Base-by-base conservation (phyloP, 2,329 filamentous ascomycete species). In the Stachybotrys elegans region DNA sequence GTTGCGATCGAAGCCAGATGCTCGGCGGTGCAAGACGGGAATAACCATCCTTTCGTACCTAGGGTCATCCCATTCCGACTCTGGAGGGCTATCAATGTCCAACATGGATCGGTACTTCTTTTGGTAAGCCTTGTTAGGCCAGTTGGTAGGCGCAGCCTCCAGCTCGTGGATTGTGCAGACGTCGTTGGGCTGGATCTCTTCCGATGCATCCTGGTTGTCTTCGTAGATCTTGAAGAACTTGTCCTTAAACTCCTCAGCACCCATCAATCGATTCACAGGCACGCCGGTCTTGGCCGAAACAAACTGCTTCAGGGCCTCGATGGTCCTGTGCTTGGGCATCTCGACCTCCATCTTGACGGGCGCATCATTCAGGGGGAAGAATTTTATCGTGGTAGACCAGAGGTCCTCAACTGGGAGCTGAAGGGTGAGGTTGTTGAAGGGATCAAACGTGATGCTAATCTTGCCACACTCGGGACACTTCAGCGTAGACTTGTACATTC, bases 371-470 rank as follows among this genome's bases (percentile, higher is more conserved):
- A 93, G 69, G 3, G 91, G 90, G 48, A 88, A 84, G 61, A 86
- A 96, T 44, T 79, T 84, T 53, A 97, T 71, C 1, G 76, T 74
- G 51, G 85, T 84, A 46, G 72, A 75, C 86, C 89, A 95, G 36
- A 88, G 77, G 51, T 85, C 90, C 61, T 93, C 86, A 43, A 95
- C 81, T 0, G 93, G 93, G 25, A 98, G 71, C 45, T 94, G 93
- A 20, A 98, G 71, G 0, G 93, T 96, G 47, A 98, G 70, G 52
- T 94, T 93, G 64, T 90, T 96, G 73, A 95, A 98, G 1, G 93
- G 93, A 61, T 98, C 93, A 59, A 98, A 98, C 0, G 93, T 97
- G 56, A 98, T 95, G 77, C 91, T 96, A 66, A 97, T 86, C 69
- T 97, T 98, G 54, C 85, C 78, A 63, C 93, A 98, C 7, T 78